phyloP scores from a whole-genome alignment of 495 filamentous ascomycete species.

The Penicillium bialowiezense region DNA sequence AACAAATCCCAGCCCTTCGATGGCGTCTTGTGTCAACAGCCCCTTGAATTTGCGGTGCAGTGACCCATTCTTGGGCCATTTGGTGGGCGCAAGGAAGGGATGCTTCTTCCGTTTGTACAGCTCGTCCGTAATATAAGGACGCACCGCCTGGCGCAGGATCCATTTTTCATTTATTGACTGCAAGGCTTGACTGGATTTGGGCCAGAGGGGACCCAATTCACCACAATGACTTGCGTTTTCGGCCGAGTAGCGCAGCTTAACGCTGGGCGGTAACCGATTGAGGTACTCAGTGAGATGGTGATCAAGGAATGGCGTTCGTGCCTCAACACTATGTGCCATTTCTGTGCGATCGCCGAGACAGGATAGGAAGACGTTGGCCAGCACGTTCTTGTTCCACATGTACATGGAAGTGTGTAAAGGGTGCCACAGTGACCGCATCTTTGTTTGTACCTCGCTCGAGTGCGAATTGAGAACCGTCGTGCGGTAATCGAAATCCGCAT shows the following conservation, averaged over 20 bases:
- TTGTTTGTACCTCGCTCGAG: slow-evolving; percentile 26
- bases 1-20: slow-evolving; percentile 16
- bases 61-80: slow-evolving; percentile 29
- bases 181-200: slow-evolving; percentile 12
- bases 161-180: slow-evolving; percentile 36
- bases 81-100: slow-evolving; percentile 37
- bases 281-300: slow-evolving; percentile 49
- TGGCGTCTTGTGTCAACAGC: slow-evolving; percentile 35
- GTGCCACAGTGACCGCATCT: slow-evolving; percentile 36
- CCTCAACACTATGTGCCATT: slow-evolving; percentile 50
- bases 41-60: slow-evolving; percentile 30
- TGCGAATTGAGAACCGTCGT: slow-evolving; percentile 22
- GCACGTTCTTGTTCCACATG: slow-evolving; percentile 33
- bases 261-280: slow-evolving; percentile 43
- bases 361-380: slow-evolving; percentile 44
- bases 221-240: slow-evolving; percentile 13
- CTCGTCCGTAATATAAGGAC: slow-evolving; percentile 50
- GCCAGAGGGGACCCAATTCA: neutral
- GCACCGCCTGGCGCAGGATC: slow-evolving; percentile 47
- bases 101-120: slow-evolving; percentile 46
- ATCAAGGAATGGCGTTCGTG: slow-evolving; percentile 49
- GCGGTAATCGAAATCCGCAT: neutral
- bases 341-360: slow-evolving; percentile 49
- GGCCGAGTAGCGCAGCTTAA: slow-evolving; percentile 37
- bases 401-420: slow-evolving; percentile 48